Conservation (phyloP, 345 rosid species). For the Erucastrum elatum region DNA sequence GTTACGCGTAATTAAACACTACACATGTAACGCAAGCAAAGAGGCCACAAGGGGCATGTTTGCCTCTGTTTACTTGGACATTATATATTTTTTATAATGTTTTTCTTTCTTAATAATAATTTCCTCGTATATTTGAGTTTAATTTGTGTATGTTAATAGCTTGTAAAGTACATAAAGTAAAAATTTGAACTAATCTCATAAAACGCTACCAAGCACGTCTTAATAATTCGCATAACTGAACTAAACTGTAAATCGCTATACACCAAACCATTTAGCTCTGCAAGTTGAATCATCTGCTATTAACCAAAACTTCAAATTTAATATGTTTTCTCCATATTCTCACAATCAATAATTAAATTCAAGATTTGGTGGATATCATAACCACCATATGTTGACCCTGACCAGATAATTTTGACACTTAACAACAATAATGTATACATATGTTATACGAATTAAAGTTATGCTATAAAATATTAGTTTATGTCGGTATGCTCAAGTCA, state of each 20-base stretch:
- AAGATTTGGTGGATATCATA: slow-evolving; percentile 25
- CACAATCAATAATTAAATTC: not conserved
- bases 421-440: not conserved
- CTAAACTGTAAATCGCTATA: not conserved
- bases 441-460: not conserved
- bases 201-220: not conserved
- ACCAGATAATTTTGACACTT: not conserved
- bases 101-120: not conserved
- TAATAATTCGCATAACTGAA: not conserved
- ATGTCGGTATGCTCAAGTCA: slow-evolving; percentile 17
- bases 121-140: not conserved
- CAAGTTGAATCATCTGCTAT: not conserved
- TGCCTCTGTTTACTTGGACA: slow-evolving; percentile 31
- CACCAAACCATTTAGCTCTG: not conserved
- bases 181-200: not conserved
- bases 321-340: not conserved
- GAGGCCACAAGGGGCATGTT: slow-evolving; percentile 26
- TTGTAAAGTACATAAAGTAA: slow-evolving; percentile 5
- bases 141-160: not conserved
- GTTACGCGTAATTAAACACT: slow-evolving; percentile 32
- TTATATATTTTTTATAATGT: not conserved
- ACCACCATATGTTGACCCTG: slow-evolving; percentile 26
- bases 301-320: not conserved
- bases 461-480: not conserved
- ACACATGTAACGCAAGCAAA: slow-evolving; percentile 35